Base-by-base conservation (phyloP, 805 yeast species). In the Ogataea degrootiae region DNA sequence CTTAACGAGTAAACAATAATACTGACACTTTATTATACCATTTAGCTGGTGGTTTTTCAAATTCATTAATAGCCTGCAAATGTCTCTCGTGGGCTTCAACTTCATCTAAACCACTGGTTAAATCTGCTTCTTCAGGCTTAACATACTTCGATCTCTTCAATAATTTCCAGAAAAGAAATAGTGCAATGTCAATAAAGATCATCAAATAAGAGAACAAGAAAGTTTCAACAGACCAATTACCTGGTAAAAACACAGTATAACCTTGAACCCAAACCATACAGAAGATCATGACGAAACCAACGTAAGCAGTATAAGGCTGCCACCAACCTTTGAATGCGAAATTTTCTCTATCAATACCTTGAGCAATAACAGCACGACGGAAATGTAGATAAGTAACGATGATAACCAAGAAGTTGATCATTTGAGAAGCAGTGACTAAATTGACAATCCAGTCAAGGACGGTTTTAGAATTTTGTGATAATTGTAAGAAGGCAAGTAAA, bases 361-460 rank as follows among this genome's bases (percentile, higher is more conserved):
- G 88, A 1, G 71, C 77, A 35, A 61, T 55, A 53, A 79, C 73
- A 2, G 85, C 89, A 44, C 75, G 72, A 61, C 79, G 76, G 68
- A 85, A 87, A 49, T 81, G 75, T 38, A 83, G 54, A 60, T 78
- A 86, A 22, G 85, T 79, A 40, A 73, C 62, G 55, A 81, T 70
- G 59, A 85, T 79, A 48, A 74, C 70, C 45, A 74, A 70, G 67
- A 79, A 84, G 61, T 80, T 83, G 58, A 76, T 75, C 61, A 82
- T 72, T 60, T 83, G 88, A 33, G 85, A 83, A 35, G 81, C 80
- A 4, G 94, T 84, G 44, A 83, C 83, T 48, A 87, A 67, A 56
- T 84, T 83, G 49, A 85, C 77, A 43, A 87, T 71, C 91, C 92
- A 87, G 57, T 73, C 74, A 51, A 87, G 72, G 3, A 86, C 94